These are phyloP conservation scores for Tetrahymena thermophila DNA, from an alignment of 73 alveolate species.

Conservation along the genomic window DNA sequence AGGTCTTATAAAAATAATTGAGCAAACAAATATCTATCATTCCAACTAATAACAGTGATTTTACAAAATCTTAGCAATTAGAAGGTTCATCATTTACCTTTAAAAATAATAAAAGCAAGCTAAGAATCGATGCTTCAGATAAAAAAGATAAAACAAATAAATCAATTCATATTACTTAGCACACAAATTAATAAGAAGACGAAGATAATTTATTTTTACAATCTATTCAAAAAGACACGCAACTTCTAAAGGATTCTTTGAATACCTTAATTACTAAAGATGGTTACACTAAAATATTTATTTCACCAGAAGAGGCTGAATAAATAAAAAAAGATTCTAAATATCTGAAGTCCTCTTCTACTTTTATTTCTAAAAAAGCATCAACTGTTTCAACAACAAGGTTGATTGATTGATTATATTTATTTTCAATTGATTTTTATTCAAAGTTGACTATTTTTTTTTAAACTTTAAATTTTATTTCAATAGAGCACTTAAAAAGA, in stretches of 20 bases:
- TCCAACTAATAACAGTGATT: background rate
- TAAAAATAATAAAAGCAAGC: background rate
- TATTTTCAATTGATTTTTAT: too few species aligned
- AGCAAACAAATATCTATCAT: background rate
- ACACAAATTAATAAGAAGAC: background rate
- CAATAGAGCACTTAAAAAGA: background rate
- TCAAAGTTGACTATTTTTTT: too few species aligned
- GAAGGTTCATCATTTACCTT: background rate
- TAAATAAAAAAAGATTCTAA: background rate
- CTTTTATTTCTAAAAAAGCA: background rate
- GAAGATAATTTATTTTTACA: background rate
- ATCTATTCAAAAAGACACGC: background rate
- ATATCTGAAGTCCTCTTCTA: background rate
- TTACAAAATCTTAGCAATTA: background rate
- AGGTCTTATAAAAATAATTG: background rate
- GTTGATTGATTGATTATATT: background rate
- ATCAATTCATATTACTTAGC: background rate
- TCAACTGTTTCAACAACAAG: background rate
- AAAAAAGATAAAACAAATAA: background rate
- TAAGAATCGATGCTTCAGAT: background rate
- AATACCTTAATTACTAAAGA: background rate
- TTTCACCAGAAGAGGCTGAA: background rate
- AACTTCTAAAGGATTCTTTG: background rate
- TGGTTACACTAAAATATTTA: background rate
- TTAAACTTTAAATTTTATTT: too few species aligned